These are phyloP conservation scores for Pseudopediastrum boryanum DNA, from an alignment of 139 green algal genomes.

Conservation along the genomic window DNA sequence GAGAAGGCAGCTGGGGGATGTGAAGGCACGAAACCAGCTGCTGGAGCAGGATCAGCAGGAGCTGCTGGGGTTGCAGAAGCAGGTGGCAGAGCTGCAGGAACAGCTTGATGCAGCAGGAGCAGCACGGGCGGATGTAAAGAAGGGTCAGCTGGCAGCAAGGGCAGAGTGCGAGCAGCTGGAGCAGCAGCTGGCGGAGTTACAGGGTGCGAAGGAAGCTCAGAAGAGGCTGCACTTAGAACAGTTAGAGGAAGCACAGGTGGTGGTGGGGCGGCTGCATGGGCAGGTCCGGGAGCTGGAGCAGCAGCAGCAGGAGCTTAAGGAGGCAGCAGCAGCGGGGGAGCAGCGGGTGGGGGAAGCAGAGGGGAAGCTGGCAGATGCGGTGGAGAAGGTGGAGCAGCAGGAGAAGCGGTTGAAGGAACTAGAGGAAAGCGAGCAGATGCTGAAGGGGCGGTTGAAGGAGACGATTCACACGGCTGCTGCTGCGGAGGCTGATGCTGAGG, in stretches of 20 bases:
- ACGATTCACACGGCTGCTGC: too few relatives aligned
- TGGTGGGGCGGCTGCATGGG: not conserved
- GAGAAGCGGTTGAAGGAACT: not conserved
- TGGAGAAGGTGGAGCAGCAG: not conserved
- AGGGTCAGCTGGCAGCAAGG: too few relatives aligned
- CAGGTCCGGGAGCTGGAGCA: not conserved
- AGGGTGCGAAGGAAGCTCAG: too few relatives aligned
- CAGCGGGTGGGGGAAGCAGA: not conserved
- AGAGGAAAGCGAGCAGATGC: too few relatives aligned
- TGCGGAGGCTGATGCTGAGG: not conserved
- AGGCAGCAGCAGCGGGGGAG: not conserved
- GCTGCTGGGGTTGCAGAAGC: not conserved
- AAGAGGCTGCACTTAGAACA: too few relatives aligned
- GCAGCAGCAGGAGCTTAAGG: too few relatives aligned
- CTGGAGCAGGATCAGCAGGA: slow-evolving; percentile 7
- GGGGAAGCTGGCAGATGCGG: not conserved
- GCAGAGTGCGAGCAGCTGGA: too few relatives aligned
- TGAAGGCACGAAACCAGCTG: slow-evolving; percentile 4
- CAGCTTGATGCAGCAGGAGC: slow-evolving; percentile 2
- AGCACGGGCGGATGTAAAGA: too few relatives aligned
- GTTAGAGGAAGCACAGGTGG: slow-evolving; percentile 9
- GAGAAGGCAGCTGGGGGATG: slow-evolving; percentile 6
- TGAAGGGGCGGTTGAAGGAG: too few relatives aligned
- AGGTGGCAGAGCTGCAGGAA: not conserved
- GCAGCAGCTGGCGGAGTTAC: too few relatives aligned